Evolutionary conservation across 2,329 filamentous ascomycete species (phyloP), one percentile per base, ranked within the genome.

Genomic region (Herpotrichia juniperi): DNA sequence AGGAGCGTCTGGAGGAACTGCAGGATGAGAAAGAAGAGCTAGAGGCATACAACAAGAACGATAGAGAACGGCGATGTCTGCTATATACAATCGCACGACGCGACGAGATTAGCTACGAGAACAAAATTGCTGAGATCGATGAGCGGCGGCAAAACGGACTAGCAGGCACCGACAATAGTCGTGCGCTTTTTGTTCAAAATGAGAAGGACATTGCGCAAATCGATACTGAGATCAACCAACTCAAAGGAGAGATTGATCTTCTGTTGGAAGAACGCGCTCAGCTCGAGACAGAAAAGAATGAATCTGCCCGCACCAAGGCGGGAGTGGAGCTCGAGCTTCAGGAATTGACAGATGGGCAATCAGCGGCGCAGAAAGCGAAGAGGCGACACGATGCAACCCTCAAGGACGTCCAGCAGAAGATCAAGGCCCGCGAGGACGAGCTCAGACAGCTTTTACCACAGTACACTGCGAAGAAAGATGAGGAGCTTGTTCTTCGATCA

Each of bases 11-110:
- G 48, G 82, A 80, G 32, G 94, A 99, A 74, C 81, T 99, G 0
- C 94, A 99, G 73, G 93, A 96, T 71, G 94, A 99, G 74, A 97
- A 97, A 73, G 92, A 97, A 67, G 96, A 99, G 74, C 81, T 99
- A 32, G 87, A 92, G 40, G 92, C 88, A 7, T 99, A 93, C 70
- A 94, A 97, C 73, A 92, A 96, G 54, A 96, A 96, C 72, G 94
- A 99, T 65, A 87, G 90, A 51, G 93, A 99, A 74, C 86, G 92
- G 53, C 83, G 93, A 59, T 97, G 93, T 71, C 81, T 99, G 40
- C 91, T 97, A 73, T 97, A 97, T 70, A 94, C 93, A 0, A 93
- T 96, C 65, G 92, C 96, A 74, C 88, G 94, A 62, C 88, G 91
- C 56, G 91, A 97, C 66, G 92, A 97, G 69, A 83, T 88, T 16